A percentile compares a stretch with the other conserved stretches of the same genome.
These are phyloP conservation scores for Fagopyrum homotropicum DNA, from an alignment of 148 eudicot genomes.

Conservation along the genomic window DNA sequence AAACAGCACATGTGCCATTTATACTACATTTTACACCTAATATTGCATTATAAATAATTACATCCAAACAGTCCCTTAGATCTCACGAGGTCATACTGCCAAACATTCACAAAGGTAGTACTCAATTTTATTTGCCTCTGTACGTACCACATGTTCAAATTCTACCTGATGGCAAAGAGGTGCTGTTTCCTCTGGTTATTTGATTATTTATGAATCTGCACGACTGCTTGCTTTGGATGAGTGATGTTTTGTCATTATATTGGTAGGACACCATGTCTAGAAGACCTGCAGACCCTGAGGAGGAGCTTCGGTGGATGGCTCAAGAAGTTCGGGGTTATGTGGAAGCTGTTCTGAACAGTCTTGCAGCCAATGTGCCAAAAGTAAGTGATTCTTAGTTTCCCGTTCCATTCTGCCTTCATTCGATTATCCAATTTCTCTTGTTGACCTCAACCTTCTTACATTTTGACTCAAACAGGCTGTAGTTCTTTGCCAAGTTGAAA, in stretches of 20 bases:
- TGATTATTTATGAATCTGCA: background rate
- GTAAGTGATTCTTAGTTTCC: constrained; percentile 26
- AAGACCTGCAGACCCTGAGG: constrained; percentile 95
- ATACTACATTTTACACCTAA: too few species aligned
- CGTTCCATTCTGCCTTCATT: background rate
- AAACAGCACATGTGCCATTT: too few species aligned
- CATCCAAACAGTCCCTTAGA: too few species aligned
- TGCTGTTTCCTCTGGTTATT: background rate
- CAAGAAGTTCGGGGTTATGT: constrained; percentile 99
- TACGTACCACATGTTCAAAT: background rate
- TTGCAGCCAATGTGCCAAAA: constrained; percentile 96
- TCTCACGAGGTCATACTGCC: background rate
- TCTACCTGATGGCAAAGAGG: background rate
- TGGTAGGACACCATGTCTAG: constrained; percentile 83
- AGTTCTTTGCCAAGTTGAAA: constrained; percentile 98
- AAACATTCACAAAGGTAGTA: background rate
- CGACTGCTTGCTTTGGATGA: background rate
- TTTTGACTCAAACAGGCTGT: constrained; percentile 60
- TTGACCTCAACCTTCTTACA: constrained; percentile 2
- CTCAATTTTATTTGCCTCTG: background rate
- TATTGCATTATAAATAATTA: too few species aligned
- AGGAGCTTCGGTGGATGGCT: constrained; percentile 99
- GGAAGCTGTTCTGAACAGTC: constrained; percentile 92
- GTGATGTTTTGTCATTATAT: constrained; percentile 13
- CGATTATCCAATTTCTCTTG: background rate